These are phyloP conservation scores for Pythium dissotocum DNA, from an alignment of 352 stramenopile species.

Conservation along the genomic window DNA sequence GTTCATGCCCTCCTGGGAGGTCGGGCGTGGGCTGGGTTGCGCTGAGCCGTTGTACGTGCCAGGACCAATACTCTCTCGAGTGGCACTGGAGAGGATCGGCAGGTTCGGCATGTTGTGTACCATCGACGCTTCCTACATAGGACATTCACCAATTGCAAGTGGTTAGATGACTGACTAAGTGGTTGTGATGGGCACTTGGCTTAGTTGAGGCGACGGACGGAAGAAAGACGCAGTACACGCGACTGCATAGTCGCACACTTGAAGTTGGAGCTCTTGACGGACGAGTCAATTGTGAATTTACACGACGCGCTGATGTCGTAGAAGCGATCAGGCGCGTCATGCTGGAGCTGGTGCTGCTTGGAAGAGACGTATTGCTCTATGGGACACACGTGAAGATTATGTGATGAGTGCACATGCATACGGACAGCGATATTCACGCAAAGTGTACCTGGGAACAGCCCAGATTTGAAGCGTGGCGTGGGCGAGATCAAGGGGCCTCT, in stretches of 20 bases:
- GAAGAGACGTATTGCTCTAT: conserved; percentile 69
- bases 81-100: conserved; percentile 56
- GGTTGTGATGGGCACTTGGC: too few relatives aligned
- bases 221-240: conserved; percentile 49
- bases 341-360: conserved; percentile 55
- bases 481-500: conserved; percentile 57
- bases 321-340: conserved; percentile 63
- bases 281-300: conserved; percentile 66
- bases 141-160: background rate
- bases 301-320: conserved; percentile 74
- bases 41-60: conserved; percentile 42
- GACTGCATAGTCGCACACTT: conserved; percentile 68
- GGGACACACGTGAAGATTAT: background rate
- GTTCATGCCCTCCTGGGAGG: conserved; percentile 47
- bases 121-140: conserved; percentile 55
- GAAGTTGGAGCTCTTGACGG: conserved; percentile 68
- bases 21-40: conserved; percentile 12
- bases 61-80: conserved; percentile 49
- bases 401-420: background rate
- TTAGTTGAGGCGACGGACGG: conserved; percentile 30
- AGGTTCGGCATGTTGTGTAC: conserved; percentile 74
- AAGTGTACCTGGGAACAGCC: conserved; percentile 53
- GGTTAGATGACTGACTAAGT: too few relatives aligned
- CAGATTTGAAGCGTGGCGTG: conserved; percentile 70
- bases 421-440: background rate